A percentile compares a stretch with the other conserved stretches of the same genome.
Conservation (phyloP, 768 basidiomycete species). For the Russula dissimulans region DNA sequence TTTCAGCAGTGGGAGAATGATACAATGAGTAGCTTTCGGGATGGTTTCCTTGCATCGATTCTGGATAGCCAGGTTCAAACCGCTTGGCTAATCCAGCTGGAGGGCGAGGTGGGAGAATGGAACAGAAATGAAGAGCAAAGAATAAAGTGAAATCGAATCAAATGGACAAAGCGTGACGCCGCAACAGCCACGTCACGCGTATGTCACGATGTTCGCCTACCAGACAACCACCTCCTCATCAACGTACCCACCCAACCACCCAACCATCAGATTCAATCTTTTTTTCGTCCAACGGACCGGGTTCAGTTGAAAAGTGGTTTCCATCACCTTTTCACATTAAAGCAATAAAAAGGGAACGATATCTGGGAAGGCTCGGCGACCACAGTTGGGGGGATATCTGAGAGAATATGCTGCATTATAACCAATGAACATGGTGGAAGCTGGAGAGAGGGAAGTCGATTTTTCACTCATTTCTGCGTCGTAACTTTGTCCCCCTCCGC, state of each 20-base stretch:
- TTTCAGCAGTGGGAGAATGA: background rate
- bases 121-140: background rate
- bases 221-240: conserved; percentile 11
- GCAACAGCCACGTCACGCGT: conserved; percentile 15
- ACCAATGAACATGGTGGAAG: conserved; percentile 12
- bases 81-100: background rate
- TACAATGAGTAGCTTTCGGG: conserved; percentile 9
- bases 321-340: conserved; percentile 1
- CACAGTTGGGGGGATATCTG: background rate
- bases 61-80: background rate
- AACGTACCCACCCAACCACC: conserved; percentile 1
- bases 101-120: background rate
- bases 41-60: conserved; percentile 16
- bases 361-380: background rate
- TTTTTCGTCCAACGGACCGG: conserved; percentile 8
- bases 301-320: background rate
- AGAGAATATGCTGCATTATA: conserved; percentile 9
- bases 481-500: conserved; percentile 7
- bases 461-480: conserved; percentile 17
- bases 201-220: conserved; percentile 3
- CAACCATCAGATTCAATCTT: background rate
- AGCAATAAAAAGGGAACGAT: background rate
- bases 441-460: conserved; percentile 8
- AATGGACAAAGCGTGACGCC: conserved; percentile 12
- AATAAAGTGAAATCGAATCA: conserved; percentile 11